phyloP scores from a whole-genome alignment of 2,329 filamentous ascomycete genomes.

The Seiridium unicorne region DNA sequence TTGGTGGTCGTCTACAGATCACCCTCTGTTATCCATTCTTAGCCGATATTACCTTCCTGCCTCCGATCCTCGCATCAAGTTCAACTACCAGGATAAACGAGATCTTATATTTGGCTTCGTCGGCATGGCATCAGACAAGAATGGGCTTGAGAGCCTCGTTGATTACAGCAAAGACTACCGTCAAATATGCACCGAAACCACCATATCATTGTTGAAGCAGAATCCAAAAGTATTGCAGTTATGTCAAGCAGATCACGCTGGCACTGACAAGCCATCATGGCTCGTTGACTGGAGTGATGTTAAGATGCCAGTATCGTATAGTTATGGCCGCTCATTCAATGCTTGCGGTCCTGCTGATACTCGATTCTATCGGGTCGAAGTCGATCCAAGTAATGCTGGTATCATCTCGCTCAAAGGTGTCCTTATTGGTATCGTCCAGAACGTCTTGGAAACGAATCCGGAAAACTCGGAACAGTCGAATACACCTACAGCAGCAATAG shows the following conservation, averaged over 20 bases:
- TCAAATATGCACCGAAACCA: background rate
- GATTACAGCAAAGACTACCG: background rate
- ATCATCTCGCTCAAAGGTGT: background rate
- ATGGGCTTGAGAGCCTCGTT: background rate
- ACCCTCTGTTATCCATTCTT: constrained; percentile 15
- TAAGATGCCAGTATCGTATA: background rate
- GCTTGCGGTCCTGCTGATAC: background rate
- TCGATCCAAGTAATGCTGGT: background rate
- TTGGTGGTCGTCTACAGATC: constrained; percentile 10
- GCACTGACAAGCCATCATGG: constrained; percentile 12
- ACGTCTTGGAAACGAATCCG: background rate
- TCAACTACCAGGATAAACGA: background rate
- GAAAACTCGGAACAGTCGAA: background rate
- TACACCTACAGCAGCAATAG: background rate
- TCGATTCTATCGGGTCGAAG: background rate
- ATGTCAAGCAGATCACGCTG: background rate
- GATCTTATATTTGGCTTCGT: background rate
- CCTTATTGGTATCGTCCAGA: background rate
- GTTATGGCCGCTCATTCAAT: background rate
- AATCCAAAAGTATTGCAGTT: background rate
- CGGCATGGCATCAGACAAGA: background rate
- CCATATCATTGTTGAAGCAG: background rate
- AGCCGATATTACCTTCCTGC: constrained; percentile 11
- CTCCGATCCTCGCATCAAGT: background rate
- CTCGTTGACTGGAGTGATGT: constrained; percentile 16